A percentile compares a stretch with the other conserved stretches of the same genome.
These are phyloP conservation scores for Rhynchospora pubera DNA, from an alignment of 176 grass and related monocot genomes.

Conservation along the genomic window DNA sequence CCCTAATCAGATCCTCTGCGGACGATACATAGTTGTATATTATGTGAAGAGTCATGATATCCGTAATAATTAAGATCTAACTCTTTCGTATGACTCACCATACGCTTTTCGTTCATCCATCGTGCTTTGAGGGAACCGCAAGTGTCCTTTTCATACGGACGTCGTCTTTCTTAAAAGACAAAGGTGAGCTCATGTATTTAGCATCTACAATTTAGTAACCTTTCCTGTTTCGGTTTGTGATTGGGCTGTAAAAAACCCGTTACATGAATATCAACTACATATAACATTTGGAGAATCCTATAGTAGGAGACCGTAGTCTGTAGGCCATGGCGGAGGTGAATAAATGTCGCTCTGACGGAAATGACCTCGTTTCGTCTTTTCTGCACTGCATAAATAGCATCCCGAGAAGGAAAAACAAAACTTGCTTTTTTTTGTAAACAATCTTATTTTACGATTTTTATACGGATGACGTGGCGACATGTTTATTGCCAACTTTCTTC, in stretches of 20 bases:
- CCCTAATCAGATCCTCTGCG: background rate
- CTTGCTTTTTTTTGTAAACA: background rate
- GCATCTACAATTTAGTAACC: background rate
- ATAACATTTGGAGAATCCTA: background rate
- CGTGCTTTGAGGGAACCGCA: background rate
- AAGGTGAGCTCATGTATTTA: background rate
- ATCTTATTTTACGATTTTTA: background rate
- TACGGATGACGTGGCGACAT: background rate
- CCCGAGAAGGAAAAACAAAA: background rate
- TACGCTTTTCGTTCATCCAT: background rate
- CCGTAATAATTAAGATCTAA: background rate
- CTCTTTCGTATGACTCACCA: background rate
- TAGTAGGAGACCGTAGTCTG: background rate
- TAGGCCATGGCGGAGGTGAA: background rate
- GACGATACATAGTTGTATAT: background rate
- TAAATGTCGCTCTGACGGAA: conserved; percentile 10
- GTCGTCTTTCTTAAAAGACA: background rate
- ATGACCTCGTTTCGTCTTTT: background rate
- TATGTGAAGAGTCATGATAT: background rate
- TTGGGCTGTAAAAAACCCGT: too few relatives aligned
- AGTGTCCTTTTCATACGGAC: background rate
- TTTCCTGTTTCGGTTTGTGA: background rate
- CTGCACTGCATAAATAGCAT: background rate
- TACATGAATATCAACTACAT: background rate
- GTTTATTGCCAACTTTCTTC: background rate